Evolutionary conservation across 2,329 filamentous ascomycete genomes (phyloP).

Genomic region (Alternaria consortialis): DNA sequence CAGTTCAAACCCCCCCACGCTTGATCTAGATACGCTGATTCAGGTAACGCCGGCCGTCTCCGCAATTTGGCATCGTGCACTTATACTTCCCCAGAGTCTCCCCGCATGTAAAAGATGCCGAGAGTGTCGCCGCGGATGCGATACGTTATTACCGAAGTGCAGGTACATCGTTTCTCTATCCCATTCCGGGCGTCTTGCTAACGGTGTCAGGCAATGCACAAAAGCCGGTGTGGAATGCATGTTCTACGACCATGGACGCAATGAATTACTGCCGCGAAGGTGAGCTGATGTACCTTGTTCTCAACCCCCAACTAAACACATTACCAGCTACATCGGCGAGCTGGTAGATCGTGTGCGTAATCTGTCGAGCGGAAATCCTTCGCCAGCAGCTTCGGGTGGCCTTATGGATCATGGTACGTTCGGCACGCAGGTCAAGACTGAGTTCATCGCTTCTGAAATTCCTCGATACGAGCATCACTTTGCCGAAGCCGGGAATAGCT

Average conservation of each 20-base stretch:
- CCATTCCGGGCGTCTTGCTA: conserved; percentile 12
- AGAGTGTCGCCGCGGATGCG: conserved; percentile 48
- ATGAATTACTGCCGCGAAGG: conserved; percentile 44
- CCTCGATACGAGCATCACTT: conserved; percentile 46
- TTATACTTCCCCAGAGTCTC: conserved; percentile 34
- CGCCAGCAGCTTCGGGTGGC: conserved; percentile 29
- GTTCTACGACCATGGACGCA: conserved; percentile 47
- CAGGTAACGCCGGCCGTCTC: conserved; percentile 27
- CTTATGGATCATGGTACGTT: conserved; percentile 21
- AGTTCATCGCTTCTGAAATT: conserved; percentile 24
- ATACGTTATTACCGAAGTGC: conserved; percentile 49
- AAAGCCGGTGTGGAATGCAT: conserved; percentile 48
- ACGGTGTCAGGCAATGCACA: conserved; percentile 43
- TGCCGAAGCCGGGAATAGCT: conserved; percentile 43
- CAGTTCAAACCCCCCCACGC: conserved; percentile 14
- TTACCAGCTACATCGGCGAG: conserved; percentile 45
- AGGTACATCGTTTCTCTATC: conserved; percentile 25
- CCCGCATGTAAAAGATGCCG: conserved; percentile 49
- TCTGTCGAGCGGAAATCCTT: conserved; percentile 30
- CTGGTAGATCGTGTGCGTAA: conserved; percentile 48
- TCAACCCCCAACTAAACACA: conserved; percentile 23
- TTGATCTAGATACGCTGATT: conserved; percentile 36
- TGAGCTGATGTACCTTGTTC: conserved; percentile 13
- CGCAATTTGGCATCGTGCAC: conserved; percentile 6
- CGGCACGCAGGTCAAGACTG: conserved; percentile 19